These are phyloP conservation scores for Tetradesmus lagerheimii DNA, from an alignment of 139 green algal species.

Conservation along the genomic window DNA sequence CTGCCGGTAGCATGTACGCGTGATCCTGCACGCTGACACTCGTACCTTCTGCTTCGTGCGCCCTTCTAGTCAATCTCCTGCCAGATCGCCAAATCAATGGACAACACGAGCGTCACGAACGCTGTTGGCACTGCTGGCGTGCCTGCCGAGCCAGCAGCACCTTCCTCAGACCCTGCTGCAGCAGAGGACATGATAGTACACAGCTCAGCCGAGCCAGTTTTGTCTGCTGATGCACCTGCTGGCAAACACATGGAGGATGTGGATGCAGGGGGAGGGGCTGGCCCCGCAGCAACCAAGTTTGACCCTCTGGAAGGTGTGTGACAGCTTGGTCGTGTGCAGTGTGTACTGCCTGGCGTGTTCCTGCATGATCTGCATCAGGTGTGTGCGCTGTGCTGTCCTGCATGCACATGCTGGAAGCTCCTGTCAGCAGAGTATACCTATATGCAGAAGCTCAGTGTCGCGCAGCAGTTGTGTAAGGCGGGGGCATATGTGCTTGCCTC, in stretches of 20 bases:
- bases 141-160: not conserved
- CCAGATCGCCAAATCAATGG: not conserved
- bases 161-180: not conserved
- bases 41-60: not conserved
- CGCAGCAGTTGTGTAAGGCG: not conserved
- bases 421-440: too few relatives aligned
- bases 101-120: not conserved
- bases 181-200: not conserved
- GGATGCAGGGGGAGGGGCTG: not conserved
- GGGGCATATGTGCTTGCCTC: not conserved
- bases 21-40: not conserved
- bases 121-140: not conserved
- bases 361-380: not conserved
- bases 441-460: not conserved
- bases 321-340: not conserved
- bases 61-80: not conserved
- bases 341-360: not conserved
- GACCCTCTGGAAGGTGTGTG: constrained; percentile 30
- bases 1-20: too few relatives aligned
- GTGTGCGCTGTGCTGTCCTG: not conserved
- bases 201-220: not conserved
- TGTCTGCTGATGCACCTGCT: not conserved
- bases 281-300: not conserved
- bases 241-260: not conserved
- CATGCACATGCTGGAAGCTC: not conserved